These are phyloP conservation scores for Talaromyces trachyspermus DNA, from an alignment of 495 filamentous ascomycete species.

Conservation along the genomic window DNA sequence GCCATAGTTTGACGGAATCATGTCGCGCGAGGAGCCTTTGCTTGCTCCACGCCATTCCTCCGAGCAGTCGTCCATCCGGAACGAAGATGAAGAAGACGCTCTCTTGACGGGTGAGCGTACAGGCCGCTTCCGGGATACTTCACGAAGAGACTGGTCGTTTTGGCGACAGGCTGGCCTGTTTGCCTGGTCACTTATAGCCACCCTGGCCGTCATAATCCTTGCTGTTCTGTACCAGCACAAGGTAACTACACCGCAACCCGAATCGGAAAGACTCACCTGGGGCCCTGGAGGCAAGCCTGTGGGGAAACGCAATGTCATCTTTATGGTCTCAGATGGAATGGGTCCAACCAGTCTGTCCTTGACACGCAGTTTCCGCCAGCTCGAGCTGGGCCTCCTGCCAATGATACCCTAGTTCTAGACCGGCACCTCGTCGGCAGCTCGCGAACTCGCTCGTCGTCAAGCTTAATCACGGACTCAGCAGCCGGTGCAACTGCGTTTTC, in stretches of 20 bases:
- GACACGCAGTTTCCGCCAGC: constrained; percentile 77
- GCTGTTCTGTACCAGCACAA: constrained; percentile 68
- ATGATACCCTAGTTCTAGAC: constrained; percentile 72
- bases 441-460: constrained; percentile 72
- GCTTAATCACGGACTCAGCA: constrained; percentile 86
- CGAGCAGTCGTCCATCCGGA: constrained; percentile 37
- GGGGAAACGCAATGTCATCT: constrained; percentile 89
- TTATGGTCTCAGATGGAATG: constrained; percentile 99
- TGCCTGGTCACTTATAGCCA: constrained; percentile 84
- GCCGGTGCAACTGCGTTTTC: constrained; percentile 95
- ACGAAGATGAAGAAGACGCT: constrained; percentile 56
- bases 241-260: constrained; percentile 25
- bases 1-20: too few species aligned
- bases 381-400: constrained; percentile 51
- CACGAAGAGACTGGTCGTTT: constrained; percentile 35
- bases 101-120: constrained; percentile 52
- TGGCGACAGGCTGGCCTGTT: constrained; percentile 72
- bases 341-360: constrained; percentile 82
- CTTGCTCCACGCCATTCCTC: constrained; percentile 37
- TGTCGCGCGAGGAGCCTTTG: constrained; percentile 39
- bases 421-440: constrained; percentile 81
- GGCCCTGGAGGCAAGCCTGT: constrained; percentile 40
- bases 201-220: constrained; percentile 65
- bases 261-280: constrained; percentile 20
- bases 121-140: constrained; percentile 19